Base-by-base conservation (phyloP, 495 filamentous ascomycete genomes). In the Aspergillus indologenus region DNA sequence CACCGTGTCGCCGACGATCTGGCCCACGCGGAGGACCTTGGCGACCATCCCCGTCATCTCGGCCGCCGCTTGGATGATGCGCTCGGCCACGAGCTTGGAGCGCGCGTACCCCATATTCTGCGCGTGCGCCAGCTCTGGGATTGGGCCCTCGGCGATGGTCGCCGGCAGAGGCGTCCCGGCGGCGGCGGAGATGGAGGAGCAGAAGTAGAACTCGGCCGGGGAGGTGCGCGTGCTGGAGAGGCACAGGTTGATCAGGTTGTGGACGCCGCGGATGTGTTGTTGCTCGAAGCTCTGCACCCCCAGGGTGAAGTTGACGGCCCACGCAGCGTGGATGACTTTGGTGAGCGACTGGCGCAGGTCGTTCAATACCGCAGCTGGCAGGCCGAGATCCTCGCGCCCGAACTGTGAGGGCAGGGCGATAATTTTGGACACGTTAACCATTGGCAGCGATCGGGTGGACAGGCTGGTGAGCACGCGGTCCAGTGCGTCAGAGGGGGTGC, bases 261-360 rank as follows among this genome's bases (percentile, higher is more conserved):
- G 69, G 8, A 85, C 71, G 24, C 85, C 83, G 0, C 72, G 72
- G 56, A 90, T 80, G 61, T 86, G 83, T 23, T 84, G 79, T 31
- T 73, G 69, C 21, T 78, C 80, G 60, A 90, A 89, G 45, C 78
- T 83, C 9, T 74, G 65, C 1, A 88, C 75, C n/a, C 79, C 77
- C 50, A 85, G 73, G 56, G 83, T 87, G 74, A 90, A 90, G 67
- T 90, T 89, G n/a, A 90, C 87, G 0, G 83, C 80, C 87, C 87
- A 90, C 19, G 85, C 87, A 3, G 80, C 76, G 65, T 89, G 87
- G 34, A 88, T 79, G 29, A 87, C 71, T 0, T 74, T 64, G 0
- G 81, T 84, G 1, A 73, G 66, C 19, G 73, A 72, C 1, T 67
- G 65, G 0, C 71, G 73, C 0, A 89, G 66, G 1, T 74, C 55